Conservation (phyloP, 805 yeast species). For the Pichia cabralensis region DNA sequence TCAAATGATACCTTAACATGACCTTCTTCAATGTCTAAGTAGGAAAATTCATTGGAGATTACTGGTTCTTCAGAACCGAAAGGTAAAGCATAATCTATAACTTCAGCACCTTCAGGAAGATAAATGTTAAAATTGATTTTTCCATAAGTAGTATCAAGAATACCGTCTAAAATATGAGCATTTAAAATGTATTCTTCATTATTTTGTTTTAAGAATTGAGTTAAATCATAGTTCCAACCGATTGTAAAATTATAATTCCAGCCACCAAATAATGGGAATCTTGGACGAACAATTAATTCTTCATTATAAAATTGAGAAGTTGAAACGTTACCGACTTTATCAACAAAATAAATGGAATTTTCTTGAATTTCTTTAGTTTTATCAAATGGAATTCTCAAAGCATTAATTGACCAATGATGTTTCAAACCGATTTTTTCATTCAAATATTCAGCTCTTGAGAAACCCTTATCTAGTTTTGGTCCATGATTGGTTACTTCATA, state of each 20-base stretch:
- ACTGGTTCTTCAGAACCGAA: constrained; percentile 28
- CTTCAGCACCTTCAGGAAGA: constrained; percentile 80
- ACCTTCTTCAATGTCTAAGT: constrained; percentile 67
- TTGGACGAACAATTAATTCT: constrained; percentile 57
- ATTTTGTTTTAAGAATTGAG: constrained; percentile 39
- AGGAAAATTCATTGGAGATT: constrained; percentile 33
- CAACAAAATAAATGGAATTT: constrained; percentile 56
- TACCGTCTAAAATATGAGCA: constrained; percentile 68
- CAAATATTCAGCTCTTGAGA: constrained; percentile 74
- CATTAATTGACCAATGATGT: constrained; percentile 50
- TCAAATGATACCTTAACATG: constrained; percentile 62
- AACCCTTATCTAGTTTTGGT: constrained; percentile 59
- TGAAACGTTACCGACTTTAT: constrained; percentile 88
- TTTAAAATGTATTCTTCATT: constrained; percentile 45
- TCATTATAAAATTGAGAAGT: constrained; percentile 44
- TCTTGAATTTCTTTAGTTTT: constrained; percentile 37
- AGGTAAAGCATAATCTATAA: constrained; percentile 48
- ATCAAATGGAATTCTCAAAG: constrained; percentile 48
- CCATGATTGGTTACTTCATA: constrained; percentile 73
- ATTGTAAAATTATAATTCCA: constrained; percentile 93
- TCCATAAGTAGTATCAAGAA: constrained; percentile 57
- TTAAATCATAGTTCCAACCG: constrained; percentile 74
- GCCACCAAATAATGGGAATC: constrained; percentile 93
- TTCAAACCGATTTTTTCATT: constrained; percentile 40
- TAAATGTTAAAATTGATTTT: constrained; percentile 49